phyloP scores from a whole-genome alignment of 768 basidiomycete species.

The Amanita phalloides region DNA sequence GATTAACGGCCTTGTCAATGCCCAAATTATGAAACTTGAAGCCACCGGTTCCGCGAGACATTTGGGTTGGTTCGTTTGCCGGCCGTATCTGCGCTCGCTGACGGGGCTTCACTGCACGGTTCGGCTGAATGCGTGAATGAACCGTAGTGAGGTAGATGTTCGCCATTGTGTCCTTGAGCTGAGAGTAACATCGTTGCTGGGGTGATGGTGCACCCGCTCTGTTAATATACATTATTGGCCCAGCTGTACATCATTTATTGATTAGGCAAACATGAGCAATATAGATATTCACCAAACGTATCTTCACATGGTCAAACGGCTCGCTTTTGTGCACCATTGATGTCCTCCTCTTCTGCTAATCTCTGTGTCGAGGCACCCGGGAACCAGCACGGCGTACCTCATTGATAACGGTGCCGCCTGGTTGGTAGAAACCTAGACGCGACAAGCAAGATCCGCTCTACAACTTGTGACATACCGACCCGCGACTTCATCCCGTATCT shows the following conservation, averaged over 20 bases:
- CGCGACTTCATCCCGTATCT: background rate
- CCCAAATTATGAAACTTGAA: background rate
- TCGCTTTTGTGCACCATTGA: too few species aligned
- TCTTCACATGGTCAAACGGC: too few species aligned
- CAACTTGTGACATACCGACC: background rate
- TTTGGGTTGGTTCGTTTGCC: background rate
- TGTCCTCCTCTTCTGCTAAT: too few species aligned
- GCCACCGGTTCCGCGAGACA: background rate
- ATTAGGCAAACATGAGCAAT: background rate
- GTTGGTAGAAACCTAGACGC: background rate
- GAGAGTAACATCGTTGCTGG: background rate
- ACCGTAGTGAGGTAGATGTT: background rate
- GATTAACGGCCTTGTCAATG: too few species aligned
- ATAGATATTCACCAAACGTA: too few species aligned
- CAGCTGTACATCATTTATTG: background rate
- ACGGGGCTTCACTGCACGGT: background rate
- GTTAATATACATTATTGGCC: background rate
- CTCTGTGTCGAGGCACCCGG: constrained; percentile 6
- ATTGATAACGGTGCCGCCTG: constrained; percentile 2
- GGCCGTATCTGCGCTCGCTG: background rate
- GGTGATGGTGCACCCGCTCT: background rate
- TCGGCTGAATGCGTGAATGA: background rate
- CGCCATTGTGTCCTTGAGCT: background rate
- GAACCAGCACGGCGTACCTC: constrained; percentile 6
- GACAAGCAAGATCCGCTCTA: background rate